These are phyloP conservation scores for Mrakia blollopis DNA, from an alignment of 768 basidiomycete genomes.

Conservation along the genomic window DNA sequence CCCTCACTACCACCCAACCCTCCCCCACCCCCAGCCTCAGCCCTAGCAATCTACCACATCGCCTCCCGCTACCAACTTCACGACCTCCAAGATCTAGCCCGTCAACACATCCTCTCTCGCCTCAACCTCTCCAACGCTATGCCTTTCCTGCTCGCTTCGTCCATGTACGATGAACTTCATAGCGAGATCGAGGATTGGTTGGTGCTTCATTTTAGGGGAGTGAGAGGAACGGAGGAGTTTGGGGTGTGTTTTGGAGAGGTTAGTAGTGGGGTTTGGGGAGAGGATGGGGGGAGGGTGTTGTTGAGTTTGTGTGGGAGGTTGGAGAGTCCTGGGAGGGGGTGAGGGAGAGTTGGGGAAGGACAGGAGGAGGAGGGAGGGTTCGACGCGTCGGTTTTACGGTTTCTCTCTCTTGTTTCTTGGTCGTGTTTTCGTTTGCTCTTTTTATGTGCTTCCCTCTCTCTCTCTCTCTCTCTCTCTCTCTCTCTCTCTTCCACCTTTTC, in stretches of 20 bases:
- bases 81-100: background rate
- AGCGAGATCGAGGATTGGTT: background rate
- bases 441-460: background rate
- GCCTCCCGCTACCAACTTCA: background rate
- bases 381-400: background rate
- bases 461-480: background rate
- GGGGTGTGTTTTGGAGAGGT: background rate
- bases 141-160: background rate
- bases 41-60: slow-evolving; percentile 5
- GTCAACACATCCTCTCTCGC: background rate
- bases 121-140: background rate
- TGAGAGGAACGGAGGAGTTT: slow-evolving; percentile 7
- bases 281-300: slow-evolving; percentile 5
- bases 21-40: background rate
- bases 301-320: slow-evolving; percentile 6
- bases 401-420: background rate
- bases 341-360: background rate
- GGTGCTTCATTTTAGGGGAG: background rate
- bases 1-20: slow-evolving; percentile 8
- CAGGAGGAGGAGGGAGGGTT: too few species aligned
- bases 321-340: background rate
- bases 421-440: background rate
- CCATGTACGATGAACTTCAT: slow-evolving; percentile 14
- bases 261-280: background rate
- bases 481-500: background rate